Percentiles rank a stretch among this genome's conserved stretches.
Conservation (phyloP, 345 rosid genomes). For the Lepidium sativum region DNA sequence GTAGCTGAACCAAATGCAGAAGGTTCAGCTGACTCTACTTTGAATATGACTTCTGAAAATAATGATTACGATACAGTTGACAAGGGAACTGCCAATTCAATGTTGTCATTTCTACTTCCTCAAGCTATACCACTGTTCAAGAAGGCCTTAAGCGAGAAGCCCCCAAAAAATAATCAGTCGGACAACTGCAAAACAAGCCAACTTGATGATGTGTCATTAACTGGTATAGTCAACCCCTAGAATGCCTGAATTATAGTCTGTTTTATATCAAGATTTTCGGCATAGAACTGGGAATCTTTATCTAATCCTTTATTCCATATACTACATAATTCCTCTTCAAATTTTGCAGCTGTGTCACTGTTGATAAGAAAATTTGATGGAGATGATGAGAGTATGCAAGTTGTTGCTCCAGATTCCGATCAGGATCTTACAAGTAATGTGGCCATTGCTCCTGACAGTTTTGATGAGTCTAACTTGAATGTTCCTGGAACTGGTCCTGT, state of each 20-base stretch:
- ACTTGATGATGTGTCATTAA: slow-evolving; percentile 22
- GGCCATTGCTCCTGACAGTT: slow-evolving; percentile 38
- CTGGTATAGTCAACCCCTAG: slow-evolving; percentile 22
- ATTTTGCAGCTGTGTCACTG: slow-evolving; percentile 26
- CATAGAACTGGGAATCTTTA: neutral
- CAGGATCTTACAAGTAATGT: slow-evolving; percentile 28
- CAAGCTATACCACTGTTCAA: slow-evolving; percentile 82
- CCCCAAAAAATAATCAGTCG: slow-evolving; percentile 7
- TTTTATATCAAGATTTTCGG: neutral
- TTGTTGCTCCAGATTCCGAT: slow-evolving; percentile 19
- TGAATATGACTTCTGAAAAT: slow-evolving; percentile 34
- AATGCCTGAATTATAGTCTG: neutral
- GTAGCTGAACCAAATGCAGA: slow-evolving; percentile 35
- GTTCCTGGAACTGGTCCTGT: slow-evolving; percentile 15
- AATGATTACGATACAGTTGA: slow-evolving; percentile 47
- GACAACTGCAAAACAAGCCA: slow-evolving; percentile 22
- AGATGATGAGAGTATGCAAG: slow-evolving; percentile 19
- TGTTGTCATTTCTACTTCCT: slow-evolving; percentile 87
- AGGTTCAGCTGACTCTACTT: slow-evolving; percentile 33
- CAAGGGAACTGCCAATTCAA: slow-evolving; percentile 52
- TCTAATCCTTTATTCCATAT: neutral
- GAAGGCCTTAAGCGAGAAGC: slow-evolving; percentile 39
- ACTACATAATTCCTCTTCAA: slow-evolving; percentile 3
- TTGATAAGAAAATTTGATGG: slow-evolving; percentile 17
- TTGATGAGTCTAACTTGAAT: slow-evolving; percentile 34